A percentile compares a stretch with the other conserved stretches of the same genome.
phyloP scores from a whole-genome alignment of 306 rosid species.

The Trifolium dubium region DNA sequence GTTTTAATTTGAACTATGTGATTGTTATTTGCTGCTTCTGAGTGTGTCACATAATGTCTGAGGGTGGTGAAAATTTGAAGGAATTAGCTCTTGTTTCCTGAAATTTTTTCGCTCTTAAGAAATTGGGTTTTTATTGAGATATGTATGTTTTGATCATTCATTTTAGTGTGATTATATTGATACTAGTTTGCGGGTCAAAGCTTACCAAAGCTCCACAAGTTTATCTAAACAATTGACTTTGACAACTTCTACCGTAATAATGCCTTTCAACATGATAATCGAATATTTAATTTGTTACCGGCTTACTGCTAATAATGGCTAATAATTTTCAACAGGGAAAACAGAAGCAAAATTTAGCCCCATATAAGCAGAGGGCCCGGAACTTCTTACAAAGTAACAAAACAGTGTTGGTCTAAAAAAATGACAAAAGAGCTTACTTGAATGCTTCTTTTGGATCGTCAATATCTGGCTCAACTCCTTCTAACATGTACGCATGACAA shows the following conservation, averaged over 20 bases:
- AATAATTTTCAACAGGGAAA: too few species aligned
- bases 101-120: not conserved
- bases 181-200: not conserved
- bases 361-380: too few species aligned
- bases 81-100: not conserved
- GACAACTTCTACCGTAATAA: slow-evolving; percentile 25
- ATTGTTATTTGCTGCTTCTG: not conserved
- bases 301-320: too few species aligned
- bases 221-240: not conserved
- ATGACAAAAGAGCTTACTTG: slow-evolving; percentile 57
- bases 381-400: too few species aligned
- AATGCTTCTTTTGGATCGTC: slow-evolving; percentile 74
- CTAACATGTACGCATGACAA: slow-evolving; percentile 96
- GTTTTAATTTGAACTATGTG: not conserved
- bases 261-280: slow-evolving; percentile 22
- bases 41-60: not conserved
- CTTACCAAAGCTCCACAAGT: not conserved
- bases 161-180: slow-evolving; percentile 1
- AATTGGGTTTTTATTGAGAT: not conserved
- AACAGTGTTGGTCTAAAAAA: slow-evolving; percentile 23
- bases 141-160: not conserved
- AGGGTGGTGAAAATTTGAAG: not conserved
- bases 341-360: too few species aligned
- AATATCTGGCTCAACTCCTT: slow-evolving; percentile 97
- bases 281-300: slow-evolving; percentile 20